Percentiles rank a stretch among this genome's conserved stretches.
These are phyloP conservation scores for Pterocarpus macrocarpus DNA, from an alignment of 306 rosid genomes.

Conservation along the genomic window DNA sequence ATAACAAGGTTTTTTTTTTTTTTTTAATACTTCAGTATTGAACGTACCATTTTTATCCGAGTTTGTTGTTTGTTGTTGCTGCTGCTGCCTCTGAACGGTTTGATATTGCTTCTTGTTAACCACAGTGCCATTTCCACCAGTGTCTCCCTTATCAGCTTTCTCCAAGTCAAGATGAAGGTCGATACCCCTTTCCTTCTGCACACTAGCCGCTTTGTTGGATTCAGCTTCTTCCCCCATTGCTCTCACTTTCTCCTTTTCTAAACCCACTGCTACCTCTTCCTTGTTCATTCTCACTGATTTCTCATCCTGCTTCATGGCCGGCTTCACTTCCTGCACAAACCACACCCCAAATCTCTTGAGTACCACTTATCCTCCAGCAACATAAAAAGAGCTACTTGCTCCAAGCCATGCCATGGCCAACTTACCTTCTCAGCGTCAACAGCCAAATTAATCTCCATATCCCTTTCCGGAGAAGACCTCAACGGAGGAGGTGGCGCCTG, in stretches of 20 bases:
- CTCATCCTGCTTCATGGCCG: constrained; percentile 64
- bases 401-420: constrained; percentile 50
- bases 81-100: constrained; percentile 57
- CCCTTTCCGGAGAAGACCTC: constrained; percentile 94
- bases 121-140: constrained; percentile 46
- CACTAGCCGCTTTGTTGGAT: constrained; percentile 49
- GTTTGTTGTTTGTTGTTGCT: constrained; percentile 18
- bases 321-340: constrained; percentile 71
- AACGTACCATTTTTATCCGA: constrained; percentile 72
- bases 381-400: neutral
- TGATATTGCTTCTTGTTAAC: constrained; percentile 62
- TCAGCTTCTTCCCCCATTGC: constrained; percentile 60
- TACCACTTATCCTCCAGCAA: neutral
- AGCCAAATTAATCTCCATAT: constrained; percentile 62
- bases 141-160: constrained; percentile 70
- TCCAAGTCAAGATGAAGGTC: constrained; percentile 83
- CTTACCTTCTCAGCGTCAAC: constrained; percentile 74
- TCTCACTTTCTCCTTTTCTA: constrained; percentile 63
- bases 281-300: constrained; percentile 61
- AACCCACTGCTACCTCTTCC: constrained; percentile 56
- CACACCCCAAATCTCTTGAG: constrained; percentile 12
- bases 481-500: constrained; percentile 84
- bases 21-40: neutral
- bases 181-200: constrained; percentile 64
- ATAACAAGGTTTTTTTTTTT: no score